These are phyloP conservation scores for Paramyrothecium sp. DNA, from an alignment of 2,329 filamentous ascomycete species.

Conservation along the genomic window DNA sequence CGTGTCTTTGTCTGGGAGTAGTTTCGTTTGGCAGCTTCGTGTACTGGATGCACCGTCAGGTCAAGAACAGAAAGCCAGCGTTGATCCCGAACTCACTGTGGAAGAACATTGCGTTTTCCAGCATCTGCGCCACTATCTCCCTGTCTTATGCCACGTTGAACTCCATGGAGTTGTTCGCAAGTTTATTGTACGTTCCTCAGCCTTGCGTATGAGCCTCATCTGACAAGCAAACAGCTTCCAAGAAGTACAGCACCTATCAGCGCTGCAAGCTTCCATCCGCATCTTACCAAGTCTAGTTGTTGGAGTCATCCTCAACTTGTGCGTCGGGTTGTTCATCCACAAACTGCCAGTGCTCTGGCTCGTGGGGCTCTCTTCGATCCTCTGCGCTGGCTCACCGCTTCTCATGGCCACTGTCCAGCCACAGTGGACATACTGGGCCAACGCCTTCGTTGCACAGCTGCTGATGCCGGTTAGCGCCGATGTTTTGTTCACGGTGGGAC, in stretches of 20 bases:
- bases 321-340: conserved; percentile 19
- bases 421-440: conserved; percentile 45
- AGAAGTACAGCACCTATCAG: conserved; percentile 37
- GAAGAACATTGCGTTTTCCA: conserved; percentile 50
- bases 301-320: conserved; percentile 32
- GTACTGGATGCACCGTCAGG: conserved; percentile 47
- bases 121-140: conserved; percentile 45
- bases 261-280: conserved; percentile 37
- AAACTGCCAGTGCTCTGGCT: conserved; percentile 1
- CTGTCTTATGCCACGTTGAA: conserved; percentile 39
- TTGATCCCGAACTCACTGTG: conserved; percentile 59
- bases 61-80: conserved; percentile 41
- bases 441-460: conserved; percentile 34
- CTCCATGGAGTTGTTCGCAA: conserved; percentile 22
- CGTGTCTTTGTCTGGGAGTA: conserved; percentile 36
- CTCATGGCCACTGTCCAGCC: conserved; percentile 49
- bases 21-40: conserved; percentile 43
- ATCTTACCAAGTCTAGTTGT: conserved; percentile 39
- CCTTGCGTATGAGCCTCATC: neutral
- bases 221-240: conserved; percentile 32
- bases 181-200: conserved; percentile 9
- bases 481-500: conserved; percentile 50
- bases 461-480: conserved; percentile 35
- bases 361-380: conserved; percentile 29
- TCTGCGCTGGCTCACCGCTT: conserved; percentile 41